Conservation (phyloP, 495 filamentous ascomycete species). For the Halenospora varia region DNA sequence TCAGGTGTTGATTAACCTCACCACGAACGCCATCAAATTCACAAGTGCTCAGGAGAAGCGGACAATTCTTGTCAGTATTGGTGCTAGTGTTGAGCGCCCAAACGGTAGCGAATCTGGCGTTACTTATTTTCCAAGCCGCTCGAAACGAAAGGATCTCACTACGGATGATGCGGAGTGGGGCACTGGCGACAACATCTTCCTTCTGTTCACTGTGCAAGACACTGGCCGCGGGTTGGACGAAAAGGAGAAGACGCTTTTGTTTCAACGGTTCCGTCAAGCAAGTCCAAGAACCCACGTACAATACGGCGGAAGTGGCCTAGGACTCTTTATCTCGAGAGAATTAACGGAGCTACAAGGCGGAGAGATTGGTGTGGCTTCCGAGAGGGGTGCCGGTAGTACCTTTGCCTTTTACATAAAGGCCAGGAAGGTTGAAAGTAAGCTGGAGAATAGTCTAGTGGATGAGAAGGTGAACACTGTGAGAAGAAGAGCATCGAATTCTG, state of each 20-base stretch:
- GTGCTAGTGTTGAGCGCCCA: conserved; percentile 55
- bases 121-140: conserved; percentile 52
- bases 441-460: conserved; percentile 18
- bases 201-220: conserved; percentile 74
- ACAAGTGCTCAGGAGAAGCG: conserved; percentile 54
- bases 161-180: conserved; percentile 64
- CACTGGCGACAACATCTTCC: conserved; percentile 58
- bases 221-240: conserved; percentile 73
- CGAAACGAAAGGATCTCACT: conserved; percentile 42
- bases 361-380: conserved; percentile 74
- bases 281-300: conserved; percentile 70
- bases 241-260: conserved; percentile 69
- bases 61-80: conserved; percentile 65
- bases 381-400: conserved; percentile 68
- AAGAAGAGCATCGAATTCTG: conserved; percentile 11
- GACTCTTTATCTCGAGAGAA: conserved; percentile 75
- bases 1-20: conserved; percentile 76
- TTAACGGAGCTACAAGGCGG: conserved; percentile 80
- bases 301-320: conserved; percentile 80
- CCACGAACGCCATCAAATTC: conserved; percentile 82
- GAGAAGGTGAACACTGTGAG: conserved; percentile 8
- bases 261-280: conserved; percentile 78
- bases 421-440: conserved; percentile 25
- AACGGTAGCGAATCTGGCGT: conserved; percentile 35
- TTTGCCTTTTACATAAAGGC: conserved; percentile 75